Percentiles rank a stretch among this genome's conserved stretches.
phyloP scores from a whole-genome alignment of 805 yeast species.

The Grigorovia humatica region DNA sequence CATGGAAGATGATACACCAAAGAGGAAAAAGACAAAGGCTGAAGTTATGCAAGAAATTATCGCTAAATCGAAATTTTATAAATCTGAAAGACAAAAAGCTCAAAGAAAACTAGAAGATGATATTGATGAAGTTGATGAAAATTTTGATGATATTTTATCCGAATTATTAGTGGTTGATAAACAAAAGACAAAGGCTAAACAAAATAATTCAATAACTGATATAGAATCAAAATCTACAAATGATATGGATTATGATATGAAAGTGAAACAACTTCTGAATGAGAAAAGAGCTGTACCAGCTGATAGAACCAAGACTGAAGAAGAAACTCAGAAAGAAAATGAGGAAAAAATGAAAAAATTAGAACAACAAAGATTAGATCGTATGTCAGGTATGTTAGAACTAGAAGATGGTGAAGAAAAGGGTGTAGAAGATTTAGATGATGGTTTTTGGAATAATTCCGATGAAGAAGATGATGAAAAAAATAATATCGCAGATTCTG shows the following conservation, averaged over 20 bases:
- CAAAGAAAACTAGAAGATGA: constrained; percentile 51
- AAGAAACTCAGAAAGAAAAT: constrained; percentile 53
- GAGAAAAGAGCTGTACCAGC: constrained; percentile 75
- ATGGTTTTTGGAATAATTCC: constrained; percentile 56
- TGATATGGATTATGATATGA: constrained; percentile 48
- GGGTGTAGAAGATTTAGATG: constrained; percentile 61
- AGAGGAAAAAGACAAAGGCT: constrained; percentile 64
- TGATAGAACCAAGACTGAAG: constrained; percentile 70
- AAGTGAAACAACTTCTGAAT: constrained; percentile 53
- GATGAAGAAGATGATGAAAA: constrained; percentile 34
- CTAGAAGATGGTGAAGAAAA: constrained; percentile 34
- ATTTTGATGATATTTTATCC: constrained; percentile 58
- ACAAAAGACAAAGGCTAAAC: constrained; percentile 5
- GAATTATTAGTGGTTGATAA: constrained; percentile 30
- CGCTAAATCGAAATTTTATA: constrained; percentile 70
- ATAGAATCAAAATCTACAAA: constrained; percentile 27
- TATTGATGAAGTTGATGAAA: constrained; percentile 60
- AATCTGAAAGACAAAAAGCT: constrained; percentile 61
- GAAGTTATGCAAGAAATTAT: constrained; percentile 82
- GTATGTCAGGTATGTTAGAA: constrained; percentile 62
- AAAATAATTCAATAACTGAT: no score
- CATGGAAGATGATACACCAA: constrained; percentile 31
- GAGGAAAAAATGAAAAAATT: constrained; percentile 49
- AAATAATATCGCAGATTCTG: constrained; percentile 31
- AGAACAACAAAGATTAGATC: constrained; percentile 56